phyloP scores from a whole-genome alignment of 225 moss, liverwort and hornwort species.

The Sphagnum tenellum region DNA sequence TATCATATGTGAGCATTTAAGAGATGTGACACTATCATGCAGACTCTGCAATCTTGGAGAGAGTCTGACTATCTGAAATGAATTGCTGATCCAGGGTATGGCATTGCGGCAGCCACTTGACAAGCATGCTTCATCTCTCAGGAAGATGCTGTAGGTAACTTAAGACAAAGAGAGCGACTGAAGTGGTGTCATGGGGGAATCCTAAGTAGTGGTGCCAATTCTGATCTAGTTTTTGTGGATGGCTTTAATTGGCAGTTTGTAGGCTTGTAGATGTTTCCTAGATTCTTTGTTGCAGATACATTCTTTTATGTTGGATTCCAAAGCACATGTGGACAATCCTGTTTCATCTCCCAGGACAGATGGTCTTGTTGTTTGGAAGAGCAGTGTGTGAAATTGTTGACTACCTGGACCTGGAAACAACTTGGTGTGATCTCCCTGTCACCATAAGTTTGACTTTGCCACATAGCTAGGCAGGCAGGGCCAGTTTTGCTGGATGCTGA shows the following conservation, averaged over 20 bases:
- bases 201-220: constrained; percentile 13
- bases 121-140: constrained; percentile 28
- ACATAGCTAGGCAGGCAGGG: background rate
- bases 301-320: constrained; percentile 3
- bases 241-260: constrained; percentile 16
- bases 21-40: constrained; percentile 47
- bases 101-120: constrained; percentile 47
- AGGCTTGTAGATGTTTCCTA: background rate
- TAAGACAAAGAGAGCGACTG: constrained; percentile 23
- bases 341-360: constrained; percentile 11
- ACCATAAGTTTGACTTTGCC: constrained; percentile 13
- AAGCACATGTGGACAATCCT: constrained; percentile 15
- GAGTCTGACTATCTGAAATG: constrained; percentile 18
- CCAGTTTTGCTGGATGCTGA: too few relatives aligned
- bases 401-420: constrained; percentile 22
- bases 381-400: constrained; percentile 11
- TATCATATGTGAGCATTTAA: constrained; percentile 37
- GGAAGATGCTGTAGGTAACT: constrained; percentile 28
- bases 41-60: constrained; percentile 15
- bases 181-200: constrained; percentile 9
- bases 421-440: constrained; percentile 18
- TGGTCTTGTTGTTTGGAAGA: constrained; percentile 19
- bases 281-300: too few relatives aligned
- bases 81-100: constrained; percentile 17
- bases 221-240: constrained; percentile 14